A percentile compares a stretch with the other conserved stretches of the same genome.
Conservation (phyloP, 768 basidiomycete species). For the Amanita pallidorosea region DNA sequence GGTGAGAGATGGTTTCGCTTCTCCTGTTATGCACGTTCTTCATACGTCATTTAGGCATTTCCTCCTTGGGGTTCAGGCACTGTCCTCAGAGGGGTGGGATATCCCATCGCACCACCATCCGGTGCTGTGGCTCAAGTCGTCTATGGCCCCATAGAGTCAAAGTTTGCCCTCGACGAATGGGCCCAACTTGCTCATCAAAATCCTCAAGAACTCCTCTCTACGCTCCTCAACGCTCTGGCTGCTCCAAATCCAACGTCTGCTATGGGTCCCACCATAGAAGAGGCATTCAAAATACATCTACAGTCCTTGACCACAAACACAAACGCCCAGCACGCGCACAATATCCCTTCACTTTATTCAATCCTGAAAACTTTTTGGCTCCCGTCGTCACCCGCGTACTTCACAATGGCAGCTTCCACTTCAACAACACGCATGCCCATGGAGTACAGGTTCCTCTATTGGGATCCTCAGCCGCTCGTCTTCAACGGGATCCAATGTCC, state of each 20-base stretch:
- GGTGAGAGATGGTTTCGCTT: constrained; percentile 4
- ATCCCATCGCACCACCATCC: constrained; percentile 14
- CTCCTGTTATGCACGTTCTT: not conserved
- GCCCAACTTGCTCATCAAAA: constrained; percentile 43
- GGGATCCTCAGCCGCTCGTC: constrained; percentile 76
- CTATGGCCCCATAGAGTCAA: constrained; percentile 35
- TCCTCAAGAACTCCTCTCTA: constrained; percentile 44
- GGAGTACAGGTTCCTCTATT: constrained; percentile 74
- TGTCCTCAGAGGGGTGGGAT: constrained; percentile 13
- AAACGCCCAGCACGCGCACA: constrained; percentile 30
- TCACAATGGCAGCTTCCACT: constrained; percentile 64
- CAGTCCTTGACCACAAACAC: constrained; percentile 46
- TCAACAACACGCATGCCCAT: constrained; percentile 58
- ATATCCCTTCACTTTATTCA: constrained; percentile 64
- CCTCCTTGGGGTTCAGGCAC: constrained; percentile 8
- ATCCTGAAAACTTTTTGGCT: constrained; percentile 80
- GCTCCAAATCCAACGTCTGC: constrained; percentile 54
- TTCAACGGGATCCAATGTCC: constrained; percentile 78
- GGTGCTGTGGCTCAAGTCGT: constrained; percentile 14
- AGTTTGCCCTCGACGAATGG: constrained; percentile 54
- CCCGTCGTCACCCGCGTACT: constrained; percentile 68
- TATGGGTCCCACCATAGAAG: constrained; percentile 56
- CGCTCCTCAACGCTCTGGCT: constrained; percentile 46
- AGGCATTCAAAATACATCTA: constrained; percentile 72
- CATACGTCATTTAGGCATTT: not conserved